A percentile compares a stretch with the other conserved stretches of the same genome.
These are phyloP conservation scores for Iris pallida DNA, from an alignment of 116 monocot species.

Conservation along the genomic window DNA sequence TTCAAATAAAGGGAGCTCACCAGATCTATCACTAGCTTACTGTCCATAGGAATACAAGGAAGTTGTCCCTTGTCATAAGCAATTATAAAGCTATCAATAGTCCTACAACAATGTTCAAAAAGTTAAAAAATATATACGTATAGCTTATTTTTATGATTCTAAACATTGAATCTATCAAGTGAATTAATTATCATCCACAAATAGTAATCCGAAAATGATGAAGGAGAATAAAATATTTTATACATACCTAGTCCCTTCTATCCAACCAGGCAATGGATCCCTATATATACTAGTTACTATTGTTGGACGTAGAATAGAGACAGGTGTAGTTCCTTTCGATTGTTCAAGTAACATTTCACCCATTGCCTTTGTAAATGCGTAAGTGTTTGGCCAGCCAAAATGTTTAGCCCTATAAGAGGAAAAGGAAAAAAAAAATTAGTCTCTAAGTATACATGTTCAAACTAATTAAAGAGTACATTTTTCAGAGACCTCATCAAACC, in stretches of 20 bases:
- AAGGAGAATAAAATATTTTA: background rate
- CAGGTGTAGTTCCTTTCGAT: conserved; percentile 19
- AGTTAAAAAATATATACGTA: background rate
- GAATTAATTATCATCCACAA: background rate
- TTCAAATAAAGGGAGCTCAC: conserved; percentile 4
- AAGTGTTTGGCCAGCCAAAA: conserved; percentile 48
- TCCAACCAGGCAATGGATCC: conserved; percentile 47
- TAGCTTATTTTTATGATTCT: background rate
- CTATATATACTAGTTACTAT: conserved; percentile 42
- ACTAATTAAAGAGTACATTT: background rate
- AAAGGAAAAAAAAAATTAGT: background rate
- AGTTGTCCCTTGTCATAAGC: conserved; percentile 31
- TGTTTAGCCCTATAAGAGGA: conserved; percentile 18
- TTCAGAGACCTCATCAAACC: conserved; percentile 45
- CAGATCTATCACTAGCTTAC: conserved; percentile 20
- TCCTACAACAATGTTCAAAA: conserved; percentile 14
- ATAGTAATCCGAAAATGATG: too few relatives aligned
- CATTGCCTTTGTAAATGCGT: conserved; percentile 44
- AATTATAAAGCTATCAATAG: conserved; percentile 29
- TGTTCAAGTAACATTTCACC: conserved; percentile 42
- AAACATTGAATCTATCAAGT: background rate
- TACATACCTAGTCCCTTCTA: conserved; percentile 30
- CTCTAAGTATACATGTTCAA: background rate
- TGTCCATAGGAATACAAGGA: conserved; percentile 18
- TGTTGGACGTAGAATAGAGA: conserved; percentile 28